Evolutionary conservation across 2,329 filamentous ascomycete species (phyloP).

Genomic region (Microcera coccophila): DNA sequence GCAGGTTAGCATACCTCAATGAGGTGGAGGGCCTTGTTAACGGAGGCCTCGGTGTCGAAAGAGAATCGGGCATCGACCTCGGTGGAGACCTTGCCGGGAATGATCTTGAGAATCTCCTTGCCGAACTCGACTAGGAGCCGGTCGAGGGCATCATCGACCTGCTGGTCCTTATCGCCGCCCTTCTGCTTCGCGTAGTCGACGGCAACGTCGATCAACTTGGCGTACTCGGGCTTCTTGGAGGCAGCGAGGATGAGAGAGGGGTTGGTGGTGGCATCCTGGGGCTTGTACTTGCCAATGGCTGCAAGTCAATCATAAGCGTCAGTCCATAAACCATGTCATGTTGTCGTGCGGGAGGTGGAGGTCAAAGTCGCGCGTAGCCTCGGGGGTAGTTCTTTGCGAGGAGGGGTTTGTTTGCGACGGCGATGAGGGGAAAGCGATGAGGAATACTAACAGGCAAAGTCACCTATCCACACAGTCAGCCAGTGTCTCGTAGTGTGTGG

Average conservation of each 20-base stretch:
- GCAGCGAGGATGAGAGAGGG: conserved; percentile 97
- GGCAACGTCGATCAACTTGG: conserved; percentile 81
- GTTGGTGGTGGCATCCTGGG: conserved; percentile 99
- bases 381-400: conserved; percentile 6
- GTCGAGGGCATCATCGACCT: conserved; percentile 90
- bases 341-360: conserved; percentile 3
- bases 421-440: conserved; percentile 2
- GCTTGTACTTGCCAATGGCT: conserved; percentile 99
- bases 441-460: conserved; percentile 67
- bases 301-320: conserved; percentile 31
- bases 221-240: conserved; percentile 97
- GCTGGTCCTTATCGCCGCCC: conserved; percentile 64
- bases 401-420: conserved; percentile 2
- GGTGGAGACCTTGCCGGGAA: conserved; percentile 97
- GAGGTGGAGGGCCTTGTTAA: conserved; percentile 94
- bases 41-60: conserved; percentile 87
- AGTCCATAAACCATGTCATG: conserved; percentile 7
- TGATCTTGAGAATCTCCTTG: conserved; percentile 93
- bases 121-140: conserved; percentile 95
- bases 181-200: conserved; percentile 80
- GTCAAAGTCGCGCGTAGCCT: conserved; percentile 1
- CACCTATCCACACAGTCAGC: conserved; percentile 50
- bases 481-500: too few relatives aligned
- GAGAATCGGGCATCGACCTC: conserved; percentile 96
- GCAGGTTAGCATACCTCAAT: conserved; percentile 79